Evolutionary conservation across 2,329 filamentous ascomycete genomes (phyloP).

Genomic region (Exophiala spinifera): DNA sequence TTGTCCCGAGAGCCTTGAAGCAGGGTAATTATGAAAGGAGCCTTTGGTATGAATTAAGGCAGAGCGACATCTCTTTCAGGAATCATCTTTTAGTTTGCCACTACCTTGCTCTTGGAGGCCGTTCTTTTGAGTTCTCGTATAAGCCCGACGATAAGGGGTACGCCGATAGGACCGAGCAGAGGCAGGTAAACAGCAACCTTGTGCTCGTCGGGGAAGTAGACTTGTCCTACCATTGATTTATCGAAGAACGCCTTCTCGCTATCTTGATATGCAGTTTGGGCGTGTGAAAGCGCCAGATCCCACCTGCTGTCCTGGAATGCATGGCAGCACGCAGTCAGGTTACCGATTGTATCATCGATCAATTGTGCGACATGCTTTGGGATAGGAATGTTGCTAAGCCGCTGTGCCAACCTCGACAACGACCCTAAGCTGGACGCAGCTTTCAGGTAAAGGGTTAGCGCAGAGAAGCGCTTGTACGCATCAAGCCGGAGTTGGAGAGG

Average conservation of each 20-base stretch:
- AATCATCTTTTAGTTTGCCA: conserved; percentile 23
- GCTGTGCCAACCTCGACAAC: conserved; percentile 77
- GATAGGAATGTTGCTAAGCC: conserved; percentile 86
- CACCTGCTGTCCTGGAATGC: conserved; percentile 62
- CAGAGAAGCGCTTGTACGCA: conserved; percentile 78
- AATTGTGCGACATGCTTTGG: conserved; percentile 81
- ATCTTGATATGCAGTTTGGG: conserved; percentile 79
- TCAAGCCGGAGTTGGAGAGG: conserved; percentile 83
- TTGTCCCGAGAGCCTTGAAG: background rate
- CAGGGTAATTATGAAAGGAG: background rate
- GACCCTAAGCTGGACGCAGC: conserved; percentile 94
- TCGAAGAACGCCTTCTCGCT: conserved; percentile 96
- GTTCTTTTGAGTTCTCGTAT: conserved; percentile 72
- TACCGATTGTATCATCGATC: conserved; percentile 72
- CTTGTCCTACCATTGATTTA: conserved; percentile 97
- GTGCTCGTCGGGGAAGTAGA: conserved; percentile 98
- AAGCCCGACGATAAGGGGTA: conserved; percentile 79
- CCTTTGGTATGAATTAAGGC: background rate
- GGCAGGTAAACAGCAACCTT: conserved; percentile 96
- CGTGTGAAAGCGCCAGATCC: conserved; percentile 69
- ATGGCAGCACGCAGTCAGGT: conserved; percentile 67
- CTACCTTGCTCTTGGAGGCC: conserved; percentile 32
- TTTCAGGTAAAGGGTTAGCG: conserved; percentile 78
- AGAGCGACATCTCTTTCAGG: background rate
- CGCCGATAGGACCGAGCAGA: conserved; percentile 82